Evolutionary conservation across 352 stramenopile genomes (phyloP).

Genomic region (Plasmopara muralis): DNA sequence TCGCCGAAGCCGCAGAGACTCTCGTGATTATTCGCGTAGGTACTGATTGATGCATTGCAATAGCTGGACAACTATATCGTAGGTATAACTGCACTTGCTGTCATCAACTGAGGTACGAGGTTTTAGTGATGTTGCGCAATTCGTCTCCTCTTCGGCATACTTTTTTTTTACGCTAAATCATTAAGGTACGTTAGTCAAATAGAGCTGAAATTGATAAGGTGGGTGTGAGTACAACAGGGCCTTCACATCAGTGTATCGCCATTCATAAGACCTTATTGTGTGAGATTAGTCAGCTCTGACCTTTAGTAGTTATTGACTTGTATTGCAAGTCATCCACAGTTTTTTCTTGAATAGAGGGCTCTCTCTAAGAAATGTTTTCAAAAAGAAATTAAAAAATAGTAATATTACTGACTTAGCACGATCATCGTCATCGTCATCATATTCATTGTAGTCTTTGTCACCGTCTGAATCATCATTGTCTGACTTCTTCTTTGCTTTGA

Average conservation of each 20-base stretch:
- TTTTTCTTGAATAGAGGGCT: too few relatives aligned
- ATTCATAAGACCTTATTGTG: too few relatives aligned
- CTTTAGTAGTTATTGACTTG: too few relatives aligned
- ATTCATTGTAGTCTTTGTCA: background rate
- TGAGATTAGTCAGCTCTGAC: too few relatives aligned
- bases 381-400: too few relatives aligned
- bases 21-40: conserved; percentile 37
- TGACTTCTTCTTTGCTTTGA: background rate
- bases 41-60: conserved; percentile 15
- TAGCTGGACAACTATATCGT: conserved; percentile 7
- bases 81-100: conserved; percentile 8
- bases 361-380: too few relatives aligned
- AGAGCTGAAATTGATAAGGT: too few relatives aligned
- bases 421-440: background rate
- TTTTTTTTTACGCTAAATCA: background rate
- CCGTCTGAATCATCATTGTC: background rate
- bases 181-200: background rate
- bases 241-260: too few relatives aligned
- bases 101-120: conserved; percentile 10
- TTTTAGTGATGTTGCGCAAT: conserved; percentile 1
- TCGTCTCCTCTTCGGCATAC: background rate
- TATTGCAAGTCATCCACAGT: too few relatives aligned
- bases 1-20: conserved; percentile 43
- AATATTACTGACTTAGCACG: too few relatives aligned
- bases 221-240: too few relatives aligned